Conservation (phyloP, 306 rosid species). For the Chamaecrista fasciculata region DNA sequence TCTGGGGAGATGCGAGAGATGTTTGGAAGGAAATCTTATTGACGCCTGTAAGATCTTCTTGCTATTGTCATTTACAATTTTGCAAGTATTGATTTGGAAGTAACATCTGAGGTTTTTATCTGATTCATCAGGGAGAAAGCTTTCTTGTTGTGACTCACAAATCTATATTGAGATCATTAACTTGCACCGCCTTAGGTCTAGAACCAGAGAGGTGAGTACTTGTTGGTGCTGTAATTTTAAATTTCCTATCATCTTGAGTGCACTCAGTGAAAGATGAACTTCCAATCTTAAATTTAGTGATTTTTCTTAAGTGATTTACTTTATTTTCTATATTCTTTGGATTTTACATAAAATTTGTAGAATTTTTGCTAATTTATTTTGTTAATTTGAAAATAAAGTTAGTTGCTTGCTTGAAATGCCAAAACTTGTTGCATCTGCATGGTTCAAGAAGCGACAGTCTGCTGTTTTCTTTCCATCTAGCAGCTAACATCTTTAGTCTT, state of each 20-base stretch:
- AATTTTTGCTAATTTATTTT: too few relatives aligned
- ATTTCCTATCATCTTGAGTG: neutral
- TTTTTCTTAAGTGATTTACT: neutral
- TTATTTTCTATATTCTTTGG: too few relatives aligned
- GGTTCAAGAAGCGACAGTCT: neutral
- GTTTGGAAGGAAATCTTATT: constrained; percentile 78
- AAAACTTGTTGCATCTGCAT: constrained; percentile 13
- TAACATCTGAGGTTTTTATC: constrained; percentile 6
- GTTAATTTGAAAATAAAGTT: constrained; percentile 2
- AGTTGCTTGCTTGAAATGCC: constrained; percentile 20
- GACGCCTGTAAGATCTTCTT: constrained; percentile 54
- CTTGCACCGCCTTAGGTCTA: constrained; percentile 75
- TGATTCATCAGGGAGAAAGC: constrained; percentile 58
- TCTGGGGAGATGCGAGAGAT: constrained; percentile 60
- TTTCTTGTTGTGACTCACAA: constrained; percentile 74
- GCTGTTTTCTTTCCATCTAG: neutral
- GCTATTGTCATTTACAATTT: neutral
- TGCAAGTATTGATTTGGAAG: constrained; percentile 18
- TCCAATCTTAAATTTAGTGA: constrained; percentile 3
- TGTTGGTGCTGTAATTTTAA: neutral
- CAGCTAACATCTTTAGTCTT: constrained; percentile 16
- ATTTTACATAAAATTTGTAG: too few relatives aligned
- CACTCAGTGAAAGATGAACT: constrained; percentile 10
- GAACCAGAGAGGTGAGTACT: constrained; percentile 60
- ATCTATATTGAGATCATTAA: constrained; percentile 72